Conservation (phyloP, 2,329 filamentous ascomycete species). For the Paecilomyces niveus region DNA sequence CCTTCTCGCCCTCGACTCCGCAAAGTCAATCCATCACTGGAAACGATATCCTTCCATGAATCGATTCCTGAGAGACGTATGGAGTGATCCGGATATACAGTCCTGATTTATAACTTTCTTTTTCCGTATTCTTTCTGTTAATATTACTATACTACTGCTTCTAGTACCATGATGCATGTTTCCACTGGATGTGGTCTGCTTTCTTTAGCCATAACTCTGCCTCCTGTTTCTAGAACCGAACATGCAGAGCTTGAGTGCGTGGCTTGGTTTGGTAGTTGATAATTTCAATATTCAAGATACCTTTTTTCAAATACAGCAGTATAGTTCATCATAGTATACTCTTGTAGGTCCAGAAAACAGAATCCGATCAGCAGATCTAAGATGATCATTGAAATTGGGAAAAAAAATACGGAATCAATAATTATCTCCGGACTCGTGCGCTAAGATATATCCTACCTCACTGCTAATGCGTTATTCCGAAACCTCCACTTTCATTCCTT, state of each 20-base stretch:
- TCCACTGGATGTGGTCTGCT: neutral
- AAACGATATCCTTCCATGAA: conserved; percentile 15
- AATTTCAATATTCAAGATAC: neutral
- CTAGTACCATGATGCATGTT: neutral
- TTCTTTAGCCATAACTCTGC: neutral
- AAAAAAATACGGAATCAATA: neutral
- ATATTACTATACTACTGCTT: neutral
- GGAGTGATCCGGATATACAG: conserved; percentile 29
- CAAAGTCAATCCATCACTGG: conserved; percentile 12
- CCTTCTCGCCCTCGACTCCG: conserved; percentile 12
- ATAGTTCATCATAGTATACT: neutral
- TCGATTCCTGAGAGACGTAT: conserved; percentile 20
- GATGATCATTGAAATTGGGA: too few species aligned
- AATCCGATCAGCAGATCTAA: too few species aligned
- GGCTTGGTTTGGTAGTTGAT: neutral
- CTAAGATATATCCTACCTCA: neutral
- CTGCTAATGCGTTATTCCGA: neutral
- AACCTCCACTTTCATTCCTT: neutral
- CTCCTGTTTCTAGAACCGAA: neutral
- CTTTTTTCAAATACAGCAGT: neutral
- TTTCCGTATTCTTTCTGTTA: conserved; percentile 14
- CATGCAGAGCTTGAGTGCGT: neutral
- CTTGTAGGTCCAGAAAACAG: neutral
- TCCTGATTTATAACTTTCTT: conserved; percentile 13
- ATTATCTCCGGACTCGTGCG: neutral